Percentiles rank a stretch among this genome's conserved stretches.
Conservation (phyloP, 805 yeast species). For the Ascoidea asiatica region DNA sequence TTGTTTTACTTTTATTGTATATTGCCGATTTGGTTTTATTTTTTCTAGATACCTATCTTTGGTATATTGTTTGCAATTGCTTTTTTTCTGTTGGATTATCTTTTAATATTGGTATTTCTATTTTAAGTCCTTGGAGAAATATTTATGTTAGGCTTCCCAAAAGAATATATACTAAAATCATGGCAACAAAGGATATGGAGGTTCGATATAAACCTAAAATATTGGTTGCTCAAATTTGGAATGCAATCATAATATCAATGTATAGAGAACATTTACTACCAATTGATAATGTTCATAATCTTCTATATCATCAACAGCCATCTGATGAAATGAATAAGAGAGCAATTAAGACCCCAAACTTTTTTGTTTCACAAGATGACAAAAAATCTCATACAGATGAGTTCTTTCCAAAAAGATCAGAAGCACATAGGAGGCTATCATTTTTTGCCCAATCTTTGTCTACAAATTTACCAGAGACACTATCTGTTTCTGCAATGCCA, state of each 20-base stretch:
- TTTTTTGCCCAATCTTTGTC: constrained; percentile 85
- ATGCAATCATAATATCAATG: constrained; percentile 72
- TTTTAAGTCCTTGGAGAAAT: constrained; percentile 99
- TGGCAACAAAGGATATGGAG: constrained; percentile 60
- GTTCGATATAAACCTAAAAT: constrained; percentile 36
- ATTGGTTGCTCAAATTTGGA: constrained; percentile 66
- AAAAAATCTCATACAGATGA: constrained; percentile 40
- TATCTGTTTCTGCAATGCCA: constrained; percentile 58
- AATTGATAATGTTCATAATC: constrained; percentile 53
- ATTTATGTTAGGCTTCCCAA: constrained; percentile 94
- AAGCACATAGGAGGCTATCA: constrained; percentile 72
- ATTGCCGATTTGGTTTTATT: constrained; percentile 86
- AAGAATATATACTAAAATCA: constrained; percentile 94
- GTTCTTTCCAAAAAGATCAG: constrained; percentile 48
- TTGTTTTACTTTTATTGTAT: constrained; percentile 84
- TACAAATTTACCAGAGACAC: constrained; percentile 69
- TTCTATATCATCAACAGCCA: constrained; percentile 41
- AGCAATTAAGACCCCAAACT: constrained; percentile 53
- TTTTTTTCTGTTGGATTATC: constrained; percentile 95
- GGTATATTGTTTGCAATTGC: constrained; percentile 96
- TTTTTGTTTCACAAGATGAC: constrained; percentile 76
- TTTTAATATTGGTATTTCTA: constrained; percentile 96
- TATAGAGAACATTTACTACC: constrained; percentile 69
- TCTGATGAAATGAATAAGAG: constrained; percentile 23
- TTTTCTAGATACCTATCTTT: constrained; percentile 97